Evolutionary conservation across 495 filamentous ascomycete genomes (phyloP).

Genomic region (Trichoderma parareesei): DNA sequence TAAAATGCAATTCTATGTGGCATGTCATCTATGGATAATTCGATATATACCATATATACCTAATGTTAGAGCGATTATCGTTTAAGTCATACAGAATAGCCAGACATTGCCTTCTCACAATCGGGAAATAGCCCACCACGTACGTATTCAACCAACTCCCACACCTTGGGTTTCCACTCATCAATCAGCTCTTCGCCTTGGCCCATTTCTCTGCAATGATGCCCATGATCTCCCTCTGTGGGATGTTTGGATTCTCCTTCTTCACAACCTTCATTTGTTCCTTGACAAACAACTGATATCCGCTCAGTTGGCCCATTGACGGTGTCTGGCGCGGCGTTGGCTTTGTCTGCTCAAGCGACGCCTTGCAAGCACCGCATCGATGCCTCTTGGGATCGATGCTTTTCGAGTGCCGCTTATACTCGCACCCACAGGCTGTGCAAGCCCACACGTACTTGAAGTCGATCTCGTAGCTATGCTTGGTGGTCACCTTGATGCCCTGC

Average conservation of each 20-base stretch:
- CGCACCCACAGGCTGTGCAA: slow-evolving; percentile 57
- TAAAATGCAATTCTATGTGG: too few species aligned
- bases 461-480: slow-evolving; percentile 80
- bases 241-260: slow-evolving; percentile 40
- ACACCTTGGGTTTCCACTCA: too few species aligned
- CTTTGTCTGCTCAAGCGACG: slow-evolving; percentile 64
- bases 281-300: slow-evolving; percentile 63
- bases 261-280: slow-evolving; percentile 51
- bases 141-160: too few species aligned
- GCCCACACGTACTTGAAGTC: slow-evolving; percentile 84
- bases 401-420: slow-evolving; percentile 74
- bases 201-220: slow-evolving; percentile 43
- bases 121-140: too few species aligned
- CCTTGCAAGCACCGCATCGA: slow-evolving; percentile 63
- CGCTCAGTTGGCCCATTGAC: slow-evolving; percentile 32
- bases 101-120: too few species aligned
- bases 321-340: slow-evolving; percentile 51
- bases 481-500: slow-evolving; percentile 64
- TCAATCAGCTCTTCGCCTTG: slow-evolving; percentile 1
- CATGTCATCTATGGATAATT: too few species aligned
- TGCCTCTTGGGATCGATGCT: slow-evolving; percentile 61
- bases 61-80: too few species aligned
- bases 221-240: slow-evolving; percentile 59
- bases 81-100: too few species aligned
- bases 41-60: too few species aligned